Conservation (phyloP, 768 basidiomycete species). For the Suillus fuscotomentosus region DNA sequence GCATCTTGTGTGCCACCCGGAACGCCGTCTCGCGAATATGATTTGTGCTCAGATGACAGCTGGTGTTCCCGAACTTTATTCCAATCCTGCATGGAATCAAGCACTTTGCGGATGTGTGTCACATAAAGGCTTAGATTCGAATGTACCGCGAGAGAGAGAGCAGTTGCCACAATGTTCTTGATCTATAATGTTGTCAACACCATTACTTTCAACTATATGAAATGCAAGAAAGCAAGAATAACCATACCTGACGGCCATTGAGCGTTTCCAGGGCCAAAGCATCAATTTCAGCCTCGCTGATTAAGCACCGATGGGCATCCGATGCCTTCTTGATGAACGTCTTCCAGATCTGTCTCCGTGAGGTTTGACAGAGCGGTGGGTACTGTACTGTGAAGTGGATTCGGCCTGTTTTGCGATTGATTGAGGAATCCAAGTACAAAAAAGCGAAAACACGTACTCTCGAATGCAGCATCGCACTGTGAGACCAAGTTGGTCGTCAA, state of each 20-base stretch:
- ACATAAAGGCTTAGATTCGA: background rate
- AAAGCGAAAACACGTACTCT: conserved; percentile 20
- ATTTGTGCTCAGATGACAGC: too few relatives aligned
- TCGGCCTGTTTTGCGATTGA: conserved; percentile 21
- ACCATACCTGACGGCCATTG: background rate
- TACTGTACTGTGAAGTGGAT: conserved; percentile 36
- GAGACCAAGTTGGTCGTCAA: conserved; percentile 46
- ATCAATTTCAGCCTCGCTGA: background rate
- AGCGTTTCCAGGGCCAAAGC: background rate
- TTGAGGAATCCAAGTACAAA: background rate
- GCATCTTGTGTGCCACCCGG: too few relatives aligned
- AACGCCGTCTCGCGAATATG: too few relatives aligned
- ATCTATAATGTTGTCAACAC: background rate
- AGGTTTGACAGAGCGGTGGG: conserved; percentile 23
- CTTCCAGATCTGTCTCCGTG: conserved; percentile 12
- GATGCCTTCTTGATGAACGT: background rate
- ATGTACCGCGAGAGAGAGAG: background rate
- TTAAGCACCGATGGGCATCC: too few relatives aligned
- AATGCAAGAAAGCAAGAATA: background rate
- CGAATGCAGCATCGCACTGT: conserved; percentile 63
- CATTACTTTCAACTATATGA: background rate
- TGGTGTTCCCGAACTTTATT: background rate
- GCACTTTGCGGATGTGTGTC: background rate
- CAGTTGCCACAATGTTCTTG: background rate
- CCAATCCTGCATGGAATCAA: background rate